Conservation (phyloP, 2,329 filamentous ascomycete genomes). For the Allantophomopsis lycopodina region DNA sequence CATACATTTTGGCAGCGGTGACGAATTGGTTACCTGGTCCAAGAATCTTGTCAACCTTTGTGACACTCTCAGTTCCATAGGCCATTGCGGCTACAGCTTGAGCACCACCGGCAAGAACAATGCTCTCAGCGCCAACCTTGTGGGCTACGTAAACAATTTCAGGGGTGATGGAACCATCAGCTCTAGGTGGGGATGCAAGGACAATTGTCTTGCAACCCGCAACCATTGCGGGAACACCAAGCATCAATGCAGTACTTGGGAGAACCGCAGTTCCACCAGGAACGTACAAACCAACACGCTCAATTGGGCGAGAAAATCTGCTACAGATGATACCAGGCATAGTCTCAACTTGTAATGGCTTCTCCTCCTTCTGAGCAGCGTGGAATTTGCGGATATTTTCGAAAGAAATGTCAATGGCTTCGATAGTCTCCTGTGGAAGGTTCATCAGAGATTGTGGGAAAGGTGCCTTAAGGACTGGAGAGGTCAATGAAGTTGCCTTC, state of each 20-base stretch:
- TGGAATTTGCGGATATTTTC: conserved; percentile 95
- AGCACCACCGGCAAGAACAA: conserved; percentile 88
- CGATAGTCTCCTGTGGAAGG: conserved; percentile 66
- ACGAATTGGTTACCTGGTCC: conserved; percentile 98
- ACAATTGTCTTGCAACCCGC: conserved; percentile 94
- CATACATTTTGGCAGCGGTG: conserved; percentile 95
- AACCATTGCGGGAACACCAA: conserved; percentile 94
- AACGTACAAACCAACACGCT: conserved; percentile 91
- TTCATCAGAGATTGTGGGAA: conserved; percentile 81
- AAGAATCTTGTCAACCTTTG: conserved; percentile 97
- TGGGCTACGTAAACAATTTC: conserved; percentile 97
- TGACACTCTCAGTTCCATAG: conserved; percentile 88
- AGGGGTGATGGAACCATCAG: conserved; percentile 82
- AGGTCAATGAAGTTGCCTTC: conserved; percentile 81
- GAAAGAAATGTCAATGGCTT: conserved; percentile 87
- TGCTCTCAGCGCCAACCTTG: conserved; percentile 91
- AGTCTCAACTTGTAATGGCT: conserved; percentile 76
- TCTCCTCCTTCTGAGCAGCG: conserved; percentile 74
- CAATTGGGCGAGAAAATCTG: conserved; percentile 83
- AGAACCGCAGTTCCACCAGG: conserved; percentile 95
- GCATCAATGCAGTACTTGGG: conserved; percentile 92
- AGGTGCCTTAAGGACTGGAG: conserved; percentile 78
- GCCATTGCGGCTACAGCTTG: conserved; percentile 95
- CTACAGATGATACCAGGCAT: conserved; percentile 97
- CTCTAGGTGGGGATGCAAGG: conserved; percentile 76